Percentiles rank a stretch among this genome's conserved stretches.
Conservation (phyloP, 805 yeast species). For the Kodamaea nitidulidarum region DNA sequence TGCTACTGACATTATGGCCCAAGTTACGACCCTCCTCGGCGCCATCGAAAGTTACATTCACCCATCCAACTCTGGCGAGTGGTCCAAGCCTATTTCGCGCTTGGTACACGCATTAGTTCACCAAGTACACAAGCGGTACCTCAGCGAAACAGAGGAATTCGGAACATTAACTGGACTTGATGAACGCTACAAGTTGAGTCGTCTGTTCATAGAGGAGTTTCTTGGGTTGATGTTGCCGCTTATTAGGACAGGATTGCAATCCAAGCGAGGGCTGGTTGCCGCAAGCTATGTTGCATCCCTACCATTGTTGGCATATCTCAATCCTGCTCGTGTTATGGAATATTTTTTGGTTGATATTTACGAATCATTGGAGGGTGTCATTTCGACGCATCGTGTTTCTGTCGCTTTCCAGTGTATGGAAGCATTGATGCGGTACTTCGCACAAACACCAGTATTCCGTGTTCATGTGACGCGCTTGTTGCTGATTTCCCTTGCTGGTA, state of each 20-base stretch:
- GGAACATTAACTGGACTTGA: conserved; percentile 24
- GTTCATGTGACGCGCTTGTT: conserved; percentile 76
- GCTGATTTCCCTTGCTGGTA: conserved; percentile 68
- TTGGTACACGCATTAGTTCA: conserved; percentile 57
- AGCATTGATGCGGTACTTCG: conserved; percentile 63
- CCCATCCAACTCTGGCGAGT: conserved; percentile 89
- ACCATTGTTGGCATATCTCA: conserved; percentile 59
- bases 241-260: conserved; percentile 68
- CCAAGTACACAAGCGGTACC: conserved; percentile 55
- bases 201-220: conserved; percentile 38
- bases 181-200: conserved; percentile 29
- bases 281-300: conserved; percentile 57
- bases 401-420: conserved; percentile 68
- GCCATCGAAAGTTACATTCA: conserved; percentile 80
- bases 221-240: conserved; percentile 52
- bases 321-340: conserved; percentile 53
- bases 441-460: conserved; percentile 57
- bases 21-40: conserved; percentile 53
- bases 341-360: conserved; percentile 67
- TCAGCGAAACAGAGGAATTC: conserved; percentile 43
- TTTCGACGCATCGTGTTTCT: conserved; percentile 74
- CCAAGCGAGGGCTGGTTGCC: conserved; percentile 56
- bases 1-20: conserved; percentile 46
- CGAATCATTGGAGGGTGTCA: conserved; percentile 62
- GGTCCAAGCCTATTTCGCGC: conserved; percentile 71